Base-by-base conservation (phyloP, 2,329 filamentous ascomycete genomes). In the Clonostachys byssicola region DNA sequence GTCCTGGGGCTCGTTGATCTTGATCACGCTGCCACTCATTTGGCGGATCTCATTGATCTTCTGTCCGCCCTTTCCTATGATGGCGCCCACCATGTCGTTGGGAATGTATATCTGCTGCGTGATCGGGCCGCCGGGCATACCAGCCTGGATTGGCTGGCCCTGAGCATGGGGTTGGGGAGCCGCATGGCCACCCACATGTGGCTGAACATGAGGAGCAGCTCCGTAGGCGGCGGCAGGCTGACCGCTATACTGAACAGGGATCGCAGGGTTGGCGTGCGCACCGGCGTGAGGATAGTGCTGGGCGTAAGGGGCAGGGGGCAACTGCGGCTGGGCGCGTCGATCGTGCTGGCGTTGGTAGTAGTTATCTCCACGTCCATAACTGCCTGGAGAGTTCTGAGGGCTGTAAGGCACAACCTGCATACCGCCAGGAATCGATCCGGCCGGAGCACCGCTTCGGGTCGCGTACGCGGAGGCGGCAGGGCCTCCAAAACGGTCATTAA, bases 21-120 rank as follows among this genome's bases (percentile, higher is more conserved):
- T 99, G 69, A 99, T 97, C 42, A 99, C 92, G 71, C 92, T 97
- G 57, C 92, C 94, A 66, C 89, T 95, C 59, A 99, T 84, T 67
- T 96, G 91, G 57, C 94, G 85, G 55, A 99, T 99, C 71, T 99
- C 94, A 64, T 99, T 99, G 78, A 99, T 99, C 81, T 99, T 99
- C 47, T 91, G 89, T 54, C 94, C 94, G 52, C 94, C 94, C 73
- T 99, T 99, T 61, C 94, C 94, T 59, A 99, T 99, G 60, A 99
- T 99, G 47, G 94, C 94, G 53, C 94, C 94, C 46, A 99, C 94
- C 94, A 99, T 97, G 62, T 99, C 94, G 64, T 99, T 99, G 49
- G 94, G 94, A 59, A 99, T 99, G 72, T 88, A 99, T 56, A 99
- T 99, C 70, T 99, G 94, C 70, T 99, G 94, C 4, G 94, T 99